These are phyloP conservation scores for Wickerhamomyces bovis DNA, from an alignment of 805 yeast genomes.

Conservation along the genomic window DNA sequence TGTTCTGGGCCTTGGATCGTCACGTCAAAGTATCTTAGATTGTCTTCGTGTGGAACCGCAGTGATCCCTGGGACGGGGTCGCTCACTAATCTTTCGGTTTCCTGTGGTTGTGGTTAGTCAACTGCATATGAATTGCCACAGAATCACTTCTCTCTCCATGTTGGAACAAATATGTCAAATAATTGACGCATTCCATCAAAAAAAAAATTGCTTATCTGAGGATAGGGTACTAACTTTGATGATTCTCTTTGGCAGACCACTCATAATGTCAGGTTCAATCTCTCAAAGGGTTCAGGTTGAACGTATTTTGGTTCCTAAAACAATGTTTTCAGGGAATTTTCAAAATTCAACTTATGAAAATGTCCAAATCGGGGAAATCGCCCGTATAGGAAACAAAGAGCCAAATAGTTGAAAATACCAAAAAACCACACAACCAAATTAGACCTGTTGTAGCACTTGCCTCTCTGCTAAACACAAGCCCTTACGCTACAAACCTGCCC, in stretches of 20 bases:
- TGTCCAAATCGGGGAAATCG: not conserved
- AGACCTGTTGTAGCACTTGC: no score
- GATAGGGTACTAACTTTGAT: slow-evolving; percentile 52
- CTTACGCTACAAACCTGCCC: not conserved
- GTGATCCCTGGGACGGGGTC: slow-evolving; percentile 97
- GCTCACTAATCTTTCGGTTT: slow-evolving; percentile 83
- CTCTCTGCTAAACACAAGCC: not conserved
- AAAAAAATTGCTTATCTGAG: not conserved
- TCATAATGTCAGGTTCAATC: slow-evolving; percentile 1
- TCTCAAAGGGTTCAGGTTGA: not conserved
- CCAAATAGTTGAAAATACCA: no score
- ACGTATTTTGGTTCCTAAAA: no score
- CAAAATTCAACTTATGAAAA: not conserved
- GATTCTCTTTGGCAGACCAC: slow-evolving; percentile 75
- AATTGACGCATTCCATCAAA: not conserved
- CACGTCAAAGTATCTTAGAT: slow-evolving; percentile 87
- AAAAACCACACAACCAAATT: not conserved
- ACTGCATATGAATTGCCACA: not conserved
- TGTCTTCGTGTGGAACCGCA: slow-evolving; percentile 91
- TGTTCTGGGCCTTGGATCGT: slow-evolving; percentile 86
- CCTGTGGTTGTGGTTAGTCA: slow-evolving; percentile 33
- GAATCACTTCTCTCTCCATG: not conserved
- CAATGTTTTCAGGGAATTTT: not conserved
- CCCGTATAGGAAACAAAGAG: not conserved
- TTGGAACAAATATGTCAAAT: not conserved